Evolutionary conservation across 2,329 filamentous ascomycete species (phyloP).

Genomic region (Hypoxylon sp.): DNA sequence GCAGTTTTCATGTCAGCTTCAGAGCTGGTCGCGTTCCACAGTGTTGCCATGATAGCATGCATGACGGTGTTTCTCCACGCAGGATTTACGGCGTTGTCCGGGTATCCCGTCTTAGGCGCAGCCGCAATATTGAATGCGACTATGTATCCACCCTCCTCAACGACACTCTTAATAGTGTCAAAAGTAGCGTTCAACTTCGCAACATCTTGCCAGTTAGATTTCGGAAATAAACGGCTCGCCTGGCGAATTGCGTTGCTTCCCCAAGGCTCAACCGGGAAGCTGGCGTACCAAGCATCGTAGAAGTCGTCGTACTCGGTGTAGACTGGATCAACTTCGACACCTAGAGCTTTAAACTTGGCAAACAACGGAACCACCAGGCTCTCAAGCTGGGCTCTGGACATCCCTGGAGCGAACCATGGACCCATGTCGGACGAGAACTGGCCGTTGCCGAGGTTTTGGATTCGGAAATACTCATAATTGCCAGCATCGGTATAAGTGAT

Average conservation of each 20-base stretch:
- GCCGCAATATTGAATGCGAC: constrained; percentile 51
- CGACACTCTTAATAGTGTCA: constrained; percentile 54
- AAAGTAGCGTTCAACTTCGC: constrained; percentile 52
- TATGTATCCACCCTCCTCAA: constrained; percentile 41
- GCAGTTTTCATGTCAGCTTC: constrained; percentile 46
- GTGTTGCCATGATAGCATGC: constrained; percentile 53
- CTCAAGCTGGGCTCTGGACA: constrained; percentile 54
- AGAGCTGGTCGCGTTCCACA: constrained; percentile 45
- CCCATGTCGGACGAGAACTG: constrained; percentile 52
- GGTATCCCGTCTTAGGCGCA: constrained; percentile 38
- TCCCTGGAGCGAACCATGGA: constrained; percentile 57
- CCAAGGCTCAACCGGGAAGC: constrained; percentile 59
- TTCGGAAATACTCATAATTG: constrained; percentile 49
- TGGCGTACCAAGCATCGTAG: constrained; percentile 56
- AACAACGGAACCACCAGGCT: constrained; percentile 54
- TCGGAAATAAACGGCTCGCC: constrained; percentile 60
- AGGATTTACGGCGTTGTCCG: constrained; percentile 54
- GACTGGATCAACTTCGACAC: constrained; percentile 52
- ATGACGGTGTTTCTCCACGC: constrained; percentile 63
- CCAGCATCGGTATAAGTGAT: constrained; percentile 52
- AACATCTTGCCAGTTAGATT: constrained; percentile 56
- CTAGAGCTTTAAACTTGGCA: constrained; percentile 50
- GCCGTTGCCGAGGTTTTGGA: constrained; percentile 35
- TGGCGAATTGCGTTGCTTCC: constrained; percentile 52
- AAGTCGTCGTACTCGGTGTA: constrained; percentile 57